A percentile compares a stretch with the other conserved stretches of the same genome.
Evolutionary conservation across 352 stramenopile species (phyloP).

Genomic region (Phytophthora litchii): DNA sequence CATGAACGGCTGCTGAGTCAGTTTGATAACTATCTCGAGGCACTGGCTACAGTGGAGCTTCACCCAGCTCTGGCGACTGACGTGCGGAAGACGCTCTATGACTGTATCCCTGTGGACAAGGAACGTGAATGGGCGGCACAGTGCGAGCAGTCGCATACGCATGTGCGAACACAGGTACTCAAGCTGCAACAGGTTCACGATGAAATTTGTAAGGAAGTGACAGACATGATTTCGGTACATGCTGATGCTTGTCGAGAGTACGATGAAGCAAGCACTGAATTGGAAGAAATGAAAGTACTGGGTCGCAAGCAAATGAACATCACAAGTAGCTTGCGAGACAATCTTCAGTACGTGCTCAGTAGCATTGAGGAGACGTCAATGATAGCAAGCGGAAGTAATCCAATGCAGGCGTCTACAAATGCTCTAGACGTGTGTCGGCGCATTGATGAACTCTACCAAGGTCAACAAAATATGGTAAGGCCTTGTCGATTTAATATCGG

Average conservation of each 20-base stretch:
- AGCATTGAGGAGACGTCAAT: slow-evolving; percentile 73
- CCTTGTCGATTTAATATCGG: background rate
- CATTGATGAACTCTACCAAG: slow-evolving; percentile 79
- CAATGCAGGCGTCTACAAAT: slow-evolving; percentile 82
- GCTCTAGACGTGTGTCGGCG: slow-evolving; percentile 83
- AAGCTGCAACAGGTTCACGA: slow-evolving; percentile 72
- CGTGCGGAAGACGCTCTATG: slow-evolving; percentile 70
- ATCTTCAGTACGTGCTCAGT: slow-evolving; percentile 66
- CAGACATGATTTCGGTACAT: slow-evolving; percentile 49
- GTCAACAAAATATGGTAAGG: slow-evolving; percentile 72
- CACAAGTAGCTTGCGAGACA: slow-evolving; percentile 64
- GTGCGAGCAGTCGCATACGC: slow-evolving; percentile 78
- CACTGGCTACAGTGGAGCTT: slow-evolving; percentile 60
- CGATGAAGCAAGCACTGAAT: slow-evolving; percentile 45
- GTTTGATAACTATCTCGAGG: slow-evolving; percentile 73
- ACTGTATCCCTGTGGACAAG: slow-evolving; percentile 83
- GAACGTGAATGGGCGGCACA: slow-evolving; percentile 80
- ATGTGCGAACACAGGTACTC: slow-evolving; percentile 66
- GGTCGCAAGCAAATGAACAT: slow-evolving; percentile 58
- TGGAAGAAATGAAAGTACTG: slow-evolving; percentile 60
- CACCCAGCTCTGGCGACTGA: slow-evolving; percentile 67
- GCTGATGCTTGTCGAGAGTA: slow-evolving; percentile 51
- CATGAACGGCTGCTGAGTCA: slow-evolving; percentile 68
- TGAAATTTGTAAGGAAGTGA: slow-evolving; percentile 70
- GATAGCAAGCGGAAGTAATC: slow-evolving; percentile 56